phyloP scores from a whole-genome alignment of 495 filamentous ascomycete species.

The Cairneyella variabilis region DNA sequence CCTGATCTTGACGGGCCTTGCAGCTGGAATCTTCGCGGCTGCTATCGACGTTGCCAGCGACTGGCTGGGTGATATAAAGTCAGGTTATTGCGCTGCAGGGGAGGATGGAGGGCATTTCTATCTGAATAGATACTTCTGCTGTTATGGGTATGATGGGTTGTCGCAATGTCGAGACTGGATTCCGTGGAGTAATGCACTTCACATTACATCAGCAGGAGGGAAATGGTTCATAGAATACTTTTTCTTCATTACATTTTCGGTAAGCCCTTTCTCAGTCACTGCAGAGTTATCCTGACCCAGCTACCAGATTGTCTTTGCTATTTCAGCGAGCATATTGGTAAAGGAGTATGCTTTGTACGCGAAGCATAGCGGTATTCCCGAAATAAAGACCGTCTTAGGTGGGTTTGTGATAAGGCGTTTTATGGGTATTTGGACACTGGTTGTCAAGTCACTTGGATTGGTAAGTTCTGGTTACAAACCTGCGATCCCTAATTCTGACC shows the following conservation, averaged over 20 bases:
- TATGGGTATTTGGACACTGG: conserved; percentile 87
- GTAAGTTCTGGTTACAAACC: conserved; percentile 43
- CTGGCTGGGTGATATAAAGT: conserved; percentile 92
- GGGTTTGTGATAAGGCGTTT: conserved; percentile 93
- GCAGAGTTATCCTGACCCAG: conserved; percentile 12
- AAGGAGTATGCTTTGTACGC: conserved; percentile 82
- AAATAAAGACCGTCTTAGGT: conserved; percentile 95
- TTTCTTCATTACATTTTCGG: conserved; percentile 78
- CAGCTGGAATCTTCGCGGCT: conserved; percentile 80
- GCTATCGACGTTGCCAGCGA: conserved; percentile 88
- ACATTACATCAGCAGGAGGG: conserved; percentile 59
- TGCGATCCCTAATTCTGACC: conserved; percentile 22
- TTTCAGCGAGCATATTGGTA: conserved; percentile 74
- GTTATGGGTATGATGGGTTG: conserved; percentile 78
- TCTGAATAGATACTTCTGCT: conserved; percentile 86
- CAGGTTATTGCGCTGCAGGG: conserved; percentile 76
- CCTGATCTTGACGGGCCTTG: conserved; percentile 69
- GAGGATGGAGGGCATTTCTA: conserved; percentile 81
- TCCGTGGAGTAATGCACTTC: conserved; percentile 74
- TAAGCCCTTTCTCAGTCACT: conserved; percentile 34
- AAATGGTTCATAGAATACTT: conserved; percentile 79
- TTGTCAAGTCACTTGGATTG: conserved; percentile 88
- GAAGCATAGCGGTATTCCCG: conserved; percentile 93
- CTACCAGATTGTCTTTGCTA: conserved; percentile 70
- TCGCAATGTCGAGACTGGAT: conserved; percentile 81